phyloP scores from a whole-genome alignment of 805 yeast genomes.

The Starmerella tilneyi region DNA sequence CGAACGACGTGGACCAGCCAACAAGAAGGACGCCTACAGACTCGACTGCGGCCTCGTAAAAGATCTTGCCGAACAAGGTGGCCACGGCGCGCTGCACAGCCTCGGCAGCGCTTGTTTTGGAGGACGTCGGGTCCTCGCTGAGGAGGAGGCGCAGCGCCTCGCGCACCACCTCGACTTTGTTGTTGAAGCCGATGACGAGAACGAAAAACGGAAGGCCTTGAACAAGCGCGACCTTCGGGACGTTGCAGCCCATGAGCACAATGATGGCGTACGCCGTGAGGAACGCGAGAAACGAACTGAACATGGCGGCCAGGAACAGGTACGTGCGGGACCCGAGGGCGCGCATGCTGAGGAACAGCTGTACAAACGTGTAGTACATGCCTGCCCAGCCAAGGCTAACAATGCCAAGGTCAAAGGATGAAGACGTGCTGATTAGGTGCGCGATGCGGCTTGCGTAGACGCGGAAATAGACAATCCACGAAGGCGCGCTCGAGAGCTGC shows the following conservation, averaged over 20 bases:
- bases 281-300: constrained; percentile 74
- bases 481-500: constrained; percentile 35
- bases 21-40: constrained; percentile 51
- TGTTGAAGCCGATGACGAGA: constrained; percentile 83
- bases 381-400: constrained; percentile 74
- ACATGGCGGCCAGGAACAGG: constrained; percentile 69
- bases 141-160: constrained; percentile 27
- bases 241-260: constrained; percentile 45
- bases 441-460: constrained; percentile 30
- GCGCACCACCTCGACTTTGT: constrained; percentile 60
- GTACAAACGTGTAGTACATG: constrained; percentile 73
- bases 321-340: constrained; percentile 74
- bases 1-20: constrained; percentile 47
- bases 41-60: constrained; percentile 68
- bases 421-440: constrained; percentile 49
- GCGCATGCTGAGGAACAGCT: constrained; percentile 66
- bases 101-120: constrained; percentile 33
- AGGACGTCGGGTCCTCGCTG: constrained; percentile 20
- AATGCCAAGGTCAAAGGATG: constrained; percentile 71
- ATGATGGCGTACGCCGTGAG: constrained; percentile 63
- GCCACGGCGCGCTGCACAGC: constrained; percentile 37
- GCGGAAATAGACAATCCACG: constrained; percentile 32
- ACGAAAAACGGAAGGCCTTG: constrained; percentile 93
- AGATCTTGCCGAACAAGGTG: constrained; percentile 34
- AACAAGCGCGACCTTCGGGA: constrained; percentile 63